phyloP scores from a whole-genome alignment of 192 early-diverging fungal genomes.

The Backusella sp. region DNA sequence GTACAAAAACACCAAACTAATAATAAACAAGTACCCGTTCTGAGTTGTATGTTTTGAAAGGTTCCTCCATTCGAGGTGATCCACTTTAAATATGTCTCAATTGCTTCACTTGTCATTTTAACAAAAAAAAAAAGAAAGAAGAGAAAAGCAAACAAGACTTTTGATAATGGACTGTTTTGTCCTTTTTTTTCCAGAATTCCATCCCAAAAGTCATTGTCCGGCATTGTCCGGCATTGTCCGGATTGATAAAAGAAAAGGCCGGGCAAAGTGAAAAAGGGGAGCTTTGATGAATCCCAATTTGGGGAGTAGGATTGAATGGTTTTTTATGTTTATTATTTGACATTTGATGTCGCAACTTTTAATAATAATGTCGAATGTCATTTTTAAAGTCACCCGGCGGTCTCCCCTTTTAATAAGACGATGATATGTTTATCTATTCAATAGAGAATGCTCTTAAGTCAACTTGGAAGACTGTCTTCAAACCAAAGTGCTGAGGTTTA shows the following conservation, averaged over 20 bases:
- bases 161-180: background rate
- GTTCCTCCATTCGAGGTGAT: constrained; percentile 2
- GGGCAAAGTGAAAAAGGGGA: background rate
- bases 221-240: background rate
- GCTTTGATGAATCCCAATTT: background rate
- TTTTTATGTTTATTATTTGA: background rate
- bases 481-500: background rate
- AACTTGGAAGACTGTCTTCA: background rate
- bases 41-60: constrained; percentile 9
- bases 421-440: background rate
- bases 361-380: background rate
- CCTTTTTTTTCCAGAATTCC: background rate
- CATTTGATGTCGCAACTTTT: constrained; percentile 5
- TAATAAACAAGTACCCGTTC: constrained; percentile 7
- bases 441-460: background rate
- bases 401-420: background rate
- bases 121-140: background rate
- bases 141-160: background rate
- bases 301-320: background rate
- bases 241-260: background rate
- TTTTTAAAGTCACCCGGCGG: background rate
- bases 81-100: constrained; percentile 15
- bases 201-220: background rate
- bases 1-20: background rate
- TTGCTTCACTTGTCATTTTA: background rate